Base-by-base conservation (phyloP, 2,329 filamentous ascomycete species). In the Coniella vitis region DNA sequence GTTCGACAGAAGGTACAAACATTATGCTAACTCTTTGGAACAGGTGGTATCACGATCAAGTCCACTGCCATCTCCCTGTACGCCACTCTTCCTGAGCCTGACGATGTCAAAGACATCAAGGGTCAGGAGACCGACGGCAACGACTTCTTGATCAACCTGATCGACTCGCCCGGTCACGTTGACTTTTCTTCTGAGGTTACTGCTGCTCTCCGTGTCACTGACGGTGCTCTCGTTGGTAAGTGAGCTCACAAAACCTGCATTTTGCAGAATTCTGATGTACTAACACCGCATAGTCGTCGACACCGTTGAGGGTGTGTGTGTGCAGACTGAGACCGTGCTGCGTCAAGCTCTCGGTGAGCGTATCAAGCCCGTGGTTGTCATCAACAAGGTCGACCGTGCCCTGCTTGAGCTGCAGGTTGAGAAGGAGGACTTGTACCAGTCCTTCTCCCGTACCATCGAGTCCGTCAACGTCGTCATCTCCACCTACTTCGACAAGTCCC, bases 381-480 rank as follows among this genome's bases (percentile, higher is more conserved):
- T 98, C 84, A 98, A 98, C 90, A 98, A 98, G 87, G 93, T 98
- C 74, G 93, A 98, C 71, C 91, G 93, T 78, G 90, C 93, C 75
- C 88, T 98, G 69, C 90, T 98, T 71, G 93, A 98, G 78, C 84
- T 98, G 58, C 93, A 98, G 80, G 85, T 96, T 68, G 85, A 83
- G 75, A 96, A 97, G 85, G 93, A 98, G 78, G 93, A 98, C 69
- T 79, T 98, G 61, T 98, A 95, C 85, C 91, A 97, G 81, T 95
- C 91, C 71, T 98, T 98, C 86, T 90, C 89, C 58, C 87, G 91
- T 85, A 95, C 93, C 71, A 90, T 98, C 67, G 93, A 98, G 85
- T 97, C 91, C 67, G 93, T 98, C 72, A 98, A 98, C 82, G 93
- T 98, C 78, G 89, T 97, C 73, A 97, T 98, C 75, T 87, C 93